A percentile compares a stretch with the other conserved stretches of the same genome.
These are phyloP conservation scores for Plectosphaerella sp. DNA, from an alignment of 2,329 filamentous ascomycete species.

Conservation along the genomic window DNA sequence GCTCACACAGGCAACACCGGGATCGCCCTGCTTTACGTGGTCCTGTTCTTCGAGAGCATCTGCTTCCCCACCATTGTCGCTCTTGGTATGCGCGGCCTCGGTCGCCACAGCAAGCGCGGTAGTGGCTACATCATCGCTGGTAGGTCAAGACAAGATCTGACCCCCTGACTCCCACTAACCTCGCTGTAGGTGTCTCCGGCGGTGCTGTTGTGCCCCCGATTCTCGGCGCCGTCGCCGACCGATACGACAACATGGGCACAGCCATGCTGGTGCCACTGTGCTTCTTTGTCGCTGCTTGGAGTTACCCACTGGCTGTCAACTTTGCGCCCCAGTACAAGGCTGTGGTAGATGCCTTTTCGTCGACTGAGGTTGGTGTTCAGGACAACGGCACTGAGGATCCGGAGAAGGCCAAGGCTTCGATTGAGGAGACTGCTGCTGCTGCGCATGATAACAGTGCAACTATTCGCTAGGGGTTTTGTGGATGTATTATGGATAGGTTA, in stretches of 20 bases:
- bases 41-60: conserved; percentile 75
- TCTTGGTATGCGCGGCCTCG: conserved; percentile 48
- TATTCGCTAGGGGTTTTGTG: too few species aligned
- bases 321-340: conserved; percentile 60
- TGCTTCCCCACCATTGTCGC: conserved; percentile 80
- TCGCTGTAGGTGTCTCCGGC: conserved; percentile 58
- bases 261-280: conserved; percentile 63
- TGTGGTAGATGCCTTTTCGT: conserved; percentile 55
- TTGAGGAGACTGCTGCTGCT: neutral
- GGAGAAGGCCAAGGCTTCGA: conserved; percentile 2
- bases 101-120: conserved; percentile 50
- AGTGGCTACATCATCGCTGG: conserved; percentile 25
- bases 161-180: neutral
- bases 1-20: conserved; percentile 40
- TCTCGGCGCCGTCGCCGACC: conserved; percentile 63
- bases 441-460: neutral
- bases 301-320: conserved; percentile 59
- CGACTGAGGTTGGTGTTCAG: conserved; percentile 36
- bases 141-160: conserved; percentile 8
- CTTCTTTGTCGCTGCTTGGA: conserved; percentile 53
- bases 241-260: conserved; percentile 47
- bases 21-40: conserved; percentile 61
- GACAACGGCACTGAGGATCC: conserved; percentile 15
- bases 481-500: too few species aligned
- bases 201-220: conserved; percentile 72